Evolutionary conservation across 345 rosid genomes (phyloP).

Genomic region (Salix arbutifolia): DNA sequence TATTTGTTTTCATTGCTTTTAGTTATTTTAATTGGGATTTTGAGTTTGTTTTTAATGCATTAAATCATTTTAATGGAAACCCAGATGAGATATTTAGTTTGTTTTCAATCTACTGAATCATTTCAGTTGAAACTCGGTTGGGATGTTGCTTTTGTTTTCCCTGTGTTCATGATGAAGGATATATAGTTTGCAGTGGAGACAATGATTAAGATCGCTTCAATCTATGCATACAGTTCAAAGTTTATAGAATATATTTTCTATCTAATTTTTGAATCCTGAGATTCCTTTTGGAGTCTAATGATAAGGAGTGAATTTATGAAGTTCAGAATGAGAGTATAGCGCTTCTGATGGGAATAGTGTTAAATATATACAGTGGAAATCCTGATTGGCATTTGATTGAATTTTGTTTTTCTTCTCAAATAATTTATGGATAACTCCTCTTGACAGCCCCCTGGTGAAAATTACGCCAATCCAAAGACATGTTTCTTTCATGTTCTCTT

Average conservation of each 20-base stretch:
- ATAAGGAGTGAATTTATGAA: not conserved
- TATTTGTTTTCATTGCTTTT: no score
- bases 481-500: conserved; percentile 80
- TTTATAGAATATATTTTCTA: not conserved
- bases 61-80: not conserved
- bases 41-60: not conserved
- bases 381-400: not conserved
- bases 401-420: not conserved
- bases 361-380: not conserved
- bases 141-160: not conserved
- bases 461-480: conserved; percentile 90
- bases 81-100: not conserved
- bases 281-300: not conserved
- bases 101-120: not conserved
- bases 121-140: not conserved
- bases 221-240: not conserved
- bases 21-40: not conserved
- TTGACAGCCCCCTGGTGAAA: conserved; percentile 82
- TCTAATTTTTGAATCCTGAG: not conserved
- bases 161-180: not conserved
- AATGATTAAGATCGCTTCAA: not conserved
- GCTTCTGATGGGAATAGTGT: not conserved
- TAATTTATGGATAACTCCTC: not conserved
- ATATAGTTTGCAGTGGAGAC: not conserved
- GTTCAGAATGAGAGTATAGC: not conserved